Percentiles rank a stretch among this genome's conserved stretches.
Evolutionary conservation across 2,329 filamentous ascomycete species (phyloP).

Genomic region (Colletotrichum agaves): DNA sequence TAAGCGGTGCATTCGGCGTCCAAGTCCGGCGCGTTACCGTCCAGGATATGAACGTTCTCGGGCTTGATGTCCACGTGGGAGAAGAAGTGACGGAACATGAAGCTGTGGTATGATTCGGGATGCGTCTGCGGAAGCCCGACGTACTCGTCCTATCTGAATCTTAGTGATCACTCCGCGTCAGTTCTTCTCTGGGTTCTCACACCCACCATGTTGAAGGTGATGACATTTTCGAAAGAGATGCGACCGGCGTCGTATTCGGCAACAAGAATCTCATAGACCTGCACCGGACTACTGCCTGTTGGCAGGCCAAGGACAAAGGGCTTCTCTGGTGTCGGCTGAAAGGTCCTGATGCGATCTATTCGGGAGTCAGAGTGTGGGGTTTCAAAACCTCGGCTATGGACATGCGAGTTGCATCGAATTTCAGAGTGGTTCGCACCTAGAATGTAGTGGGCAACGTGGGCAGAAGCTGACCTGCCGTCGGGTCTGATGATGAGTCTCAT

Average conservation of each 20-base stretch:
- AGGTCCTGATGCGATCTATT: constrained; percentile 53
- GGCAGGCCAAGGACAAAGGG: constrained; percentile 42
- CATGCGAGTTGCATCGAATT: no score
- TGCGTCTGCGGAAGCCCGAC: constrained; percentile 78
- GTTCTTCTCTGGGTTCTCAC: no score
- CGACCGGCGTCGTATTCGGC: constrained; percentile 66
- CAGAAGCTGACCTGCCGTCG: constrained; percentile 68
- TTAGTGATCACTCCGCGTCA: no score
- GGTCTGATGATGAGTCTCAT: constrained; percentile 82
- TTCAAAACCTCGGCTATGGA: no score
- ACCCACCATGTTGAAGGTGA: constrained; percentile 83
- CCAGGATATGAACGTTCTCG: constrained; percentile 76
- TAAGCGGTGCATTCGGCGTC: constrained; percentile 78
- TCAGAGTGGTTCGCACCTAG: constrained; percentile 59
- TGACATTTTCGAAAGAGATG: constrained; percentile 67
- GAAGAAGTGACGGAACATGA: constrained; percentile 88
- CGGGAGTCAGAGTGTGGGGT: no score
- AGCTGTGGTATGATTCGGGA: constrained; percentile 82
- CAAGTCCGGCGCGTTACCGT: constrained; percentile 77
- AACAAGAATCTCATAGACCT: constrained; percentile 66
- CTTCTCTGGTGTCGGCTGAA: constrained; percentile 38
- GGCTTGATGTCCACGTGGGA: constrained; percentile 77
- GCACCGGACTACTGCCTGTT: constrained; percentile 40
- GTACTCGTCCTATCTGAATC: constrained; percentile 73
- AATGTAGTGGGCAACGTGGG: constrained; percentile 79